Base-by-base conservation (phyloP, 2,329 filamentous ascomycete species). In the Penicillium crustosum region DNA sequence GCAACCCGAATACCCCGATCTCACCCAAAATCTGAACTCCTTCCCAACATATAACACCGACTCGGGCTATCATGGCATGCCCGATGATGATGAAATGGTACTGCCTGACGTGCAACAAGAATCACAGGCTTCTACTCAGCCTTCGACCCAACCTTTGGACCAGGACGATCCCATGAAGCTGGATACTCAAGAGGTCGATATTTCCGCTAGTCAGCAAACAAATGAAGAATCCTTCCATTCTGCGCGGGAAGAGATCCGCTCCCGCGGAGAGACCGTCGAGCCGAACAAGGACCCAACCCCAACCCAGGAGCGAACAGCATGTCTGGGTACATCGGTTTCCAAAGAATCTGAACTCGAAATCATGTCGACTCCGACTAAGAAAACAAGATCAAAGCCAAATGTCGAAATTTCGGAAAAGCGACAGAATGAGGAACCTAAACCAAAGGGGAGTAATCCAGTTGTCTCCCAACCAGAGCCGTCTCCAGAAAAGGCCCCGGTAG, bases 11-110 rank as follows among this genome's bases (percentile, higher is more conserved):
- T 70, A 70, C 49, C 73, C 67, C 19, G 66, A 70, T 52, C 62
- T 70, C 54, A 68, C 58, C 35, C 68, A 71, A 41, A 71, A 71
- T 39, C 58, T 73, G 59, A 78, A 75, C 63, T 76, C 75, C 2
- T 75, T 76, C 55, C 67, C 72, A 1, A 71, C 72, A 48, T 74
- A 73, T 44, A 77, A 78, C 52, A 75, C 75, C 5, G 77, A 79
- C 60, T 81, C 79, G 0, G 79, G 78, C 10, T 80, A 81, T 55
- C 77, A 81, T 70, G 78, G 76, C 41, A 75, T 79, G 70, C 67
- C 70, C 35, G 74, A 75, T 41, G 76, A 76, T 21, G 73, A 75
- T 45, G 74, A 78, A 27, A 63, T 76, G 58, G 72, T 76, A 53
- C 55, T 74, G 15, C 66, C 72, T 15, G 67, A 68, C 42, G 65